Evolutionary conservation across 2,329 filamentous ascomycete genomes (phyloP).

Genomic region (Aspergillus felis): DNA sequence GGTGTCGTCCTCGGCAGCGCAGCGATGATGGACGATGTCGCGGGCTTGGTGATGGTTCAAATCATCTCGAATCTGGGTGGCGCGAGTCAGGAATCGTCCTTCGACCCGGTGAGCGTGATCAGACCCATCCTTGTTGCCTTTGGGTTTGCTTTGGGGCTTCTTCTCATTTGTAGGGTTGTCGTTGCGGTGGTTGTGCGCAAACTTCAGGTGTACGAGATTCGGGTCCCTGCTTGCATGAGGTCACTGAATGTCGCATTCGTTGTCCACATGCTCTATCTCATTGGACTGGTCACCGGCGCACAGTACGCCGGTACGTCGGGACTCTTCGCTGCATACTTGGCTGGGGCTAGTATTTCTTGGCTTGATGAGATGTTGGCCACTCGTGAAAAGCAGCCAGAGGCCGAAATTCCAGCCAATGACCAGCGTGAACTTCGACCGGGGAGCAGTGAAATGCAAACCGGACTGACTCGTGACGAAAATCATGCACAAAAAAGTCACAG

Average conservation of each 20-base stretch:
- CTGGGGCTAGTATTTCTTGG: slow-evolving; percentile 51
- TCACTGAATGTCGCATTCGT: slow-evolving; percentile 32
- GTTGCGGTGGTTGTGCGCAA: slow-evolving; percentile 10
- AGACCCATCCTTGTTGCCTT: slow-evolving; percentile 51
- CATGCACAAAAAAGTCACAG: background rate
- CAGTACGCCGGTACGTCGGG: slow-evolving; percentile 55
- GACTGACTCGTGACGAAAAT: background rate
- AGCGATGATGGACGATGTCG: slow-evolving; percentile 78
- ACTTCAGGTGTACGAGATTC: slow-evolving; percentile 2
- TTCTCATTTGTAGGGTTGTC: slow-evolving; percentile 24
- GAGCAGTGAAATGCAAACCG: background rate
- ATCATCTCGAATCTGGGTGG: slow-evolving; percentile 63
- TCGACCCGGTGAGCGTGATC: slow-evolving; percentile 43
- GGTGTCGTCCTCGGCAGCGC: slow-evolving; percentile 65
- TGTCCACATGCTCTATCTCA: slow-evolving; percentile 42
- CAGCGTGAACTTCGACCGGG: background rate
- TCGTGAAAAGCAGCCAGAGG: background rate
- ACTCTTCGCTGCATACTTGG: slow-evolving; percentile 56
- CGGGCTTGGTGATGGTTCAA: slow-evolving; percentile 72
- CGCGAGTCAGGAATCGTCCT: slow-evolving; percentile 52
- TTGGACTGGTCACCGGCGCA: slow-evolving; percentile 47
- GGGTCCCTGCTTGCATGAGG: slow-evolving; percentile 6
- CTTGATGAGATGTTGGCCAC: slow-evolving; percentile 35
- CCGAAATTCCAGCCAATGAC: background rate
- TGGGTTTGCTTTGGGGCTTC: slow-evolving; percentile 25